Evolutionary conservation across 176 grass and related monocot species (phyloP), one percentile per base, ranked within the genome.

Genomic region (Areca catechu): DNA sequence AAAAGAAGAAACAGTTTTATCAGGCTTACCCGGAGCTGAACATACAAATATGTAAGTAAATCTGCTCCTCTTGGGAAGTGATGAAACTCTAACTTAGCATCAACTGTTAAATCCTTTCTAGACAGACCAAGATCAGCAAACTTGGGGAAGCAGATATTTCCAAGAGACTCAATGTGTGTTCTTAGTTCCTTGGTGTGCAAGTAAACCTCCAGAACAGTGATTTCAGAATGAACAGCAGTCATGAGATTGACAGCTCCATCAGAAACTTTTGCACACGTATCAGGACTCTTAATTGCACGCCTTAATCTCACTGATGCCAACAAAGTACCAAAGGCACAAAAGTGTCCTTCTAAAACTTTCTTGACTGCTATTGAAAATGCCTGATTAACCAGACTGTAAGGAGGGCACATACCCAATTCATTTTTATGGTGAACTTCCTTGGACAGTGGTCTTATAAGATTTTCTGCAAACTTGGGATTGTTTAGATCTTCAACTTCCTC

Each of bases 31-130:
- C 51, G 83, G 65, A 98, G 73, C 62, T 82, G 93, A 60, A 91
- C 78, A 80, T 98, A 98, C 75, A 98, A 72, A 91, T 92, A 92
- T 60, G 87, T 85, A 77, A 92, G 93, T 75, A 98, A 73, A 71
- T 98, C 87, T 1, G 79, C 85, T 61, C 93, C 87, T 70, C 71
- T 76, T 25, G 83, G 86, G 67, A 98, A 88, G 61, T 91, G 92
- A 50, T 85, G 74, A 56, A 88, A 92, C 71, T 84, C 87, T 74
- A 85, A 53, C 51, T 80, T 77, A 77, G 78, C 43, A 69, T 98
- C 78, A 53, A 76, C 76, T 57, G 57, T 85, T 73, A 98, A 91
- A 78, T 66, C 87, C 51, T 98, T 86, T 76, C 72, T 74, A 69
- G 74, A 78, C 68, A 98, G 77, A 56, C 78, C 71, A 72, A 85